A percentile compares a stretch with the other conserved stretches of the same genome.
These are phyloP conservation scores for Neoscytalidium dimidiatum DNA, from an alignment of 2,329 filamentous ascomycete species.

Conservation along the genomic window DNA sequence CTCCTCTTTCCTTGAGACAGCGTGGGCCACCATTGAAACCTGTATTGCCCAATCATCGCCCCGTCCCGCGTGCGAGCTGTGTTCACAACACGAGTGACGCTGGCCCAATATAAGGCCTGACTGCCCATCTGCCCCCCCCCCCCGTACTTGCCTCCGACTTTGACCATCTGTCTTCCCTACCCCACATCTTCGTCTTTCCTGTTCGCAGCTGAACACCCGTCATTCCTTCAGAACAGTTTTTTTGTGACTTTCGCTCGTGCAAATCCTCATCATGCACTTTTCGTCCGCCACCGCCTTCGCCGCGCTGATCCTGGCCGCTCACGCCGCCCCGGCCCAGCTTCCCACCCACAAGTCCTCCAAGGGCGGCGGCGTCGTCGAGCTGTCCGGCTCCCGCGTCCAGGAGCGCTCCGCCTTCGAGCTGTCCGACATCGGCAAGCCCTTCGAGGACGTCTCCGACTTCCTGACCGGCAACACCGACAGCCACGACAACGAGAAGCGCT, in stretches of 20 bases:
- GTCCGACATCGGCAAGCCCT: background rate
- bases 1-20: conserved; percentile 5
- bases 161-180: background rate
- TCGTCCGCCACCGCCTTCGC: background rate
- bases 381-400: background rate
- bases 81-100: background rate
- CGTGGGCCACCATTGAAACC: conserved; percentile 2
- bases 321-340: conserved; percentile 6
- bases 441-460: background rate
- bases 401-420: background rate
- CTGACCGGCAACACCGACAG: background rate
- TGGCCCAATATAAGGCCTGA: conserved; percentile 1
- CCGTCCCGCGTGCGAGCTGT: background rate
- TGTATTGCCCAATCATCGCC: background rate
- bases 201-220: background rate
- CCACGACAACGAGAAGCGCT: conserved; percentile 10
- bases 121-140: background rate
- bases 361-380: background rate
- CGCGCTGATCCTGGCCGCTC: background rate
- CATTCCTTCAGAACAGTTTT: conserved; percentile 1
- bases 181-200: background rate
- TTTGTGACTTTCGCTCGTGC: background rate
- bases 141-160: background rate
- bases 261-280: background rate
- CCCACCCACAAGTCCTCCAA: conserved; percentile 14